Evolutionary conservation across 2,329 filamentous ascomycete species (phyloP).

Genomic region (Fonsecaea monophora): DNA sequence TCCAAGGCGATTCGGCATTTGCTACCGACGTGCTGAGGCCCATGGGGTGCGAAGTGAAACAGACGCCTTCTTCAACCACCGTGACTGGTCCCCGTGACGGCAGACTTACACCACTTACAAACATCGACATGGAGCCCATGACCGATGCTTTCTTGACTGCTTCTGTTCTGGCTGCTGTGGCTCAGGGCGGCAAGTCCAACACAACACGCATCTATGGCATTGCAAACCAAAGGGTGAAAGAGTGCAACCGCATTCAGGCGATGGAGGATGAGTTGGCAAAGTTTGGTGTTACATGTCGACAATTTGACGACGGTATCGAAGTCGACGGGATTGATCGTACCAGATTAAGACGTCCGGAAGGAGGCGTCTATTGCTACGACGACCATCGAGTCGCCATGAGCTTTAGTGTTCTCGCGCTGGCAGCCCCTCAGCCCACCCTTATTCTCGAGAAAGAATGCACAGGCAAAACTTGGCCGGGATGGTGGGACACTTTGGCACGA

Average conservation of each 20-base stretch:
- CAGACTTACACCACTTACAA: constrained; percentile 73
- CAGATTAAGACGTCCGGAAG: constrained; percentile 62
- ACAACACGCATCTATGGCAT: constrained; percentile 90
- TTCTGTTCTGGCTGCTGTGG: constrained; percentile 88
- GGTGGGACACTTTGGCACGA: constrained; percentile 89
- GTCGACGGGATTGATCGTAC: constrained; percentile 64
- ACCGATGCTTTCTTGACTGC: constrained; percentile 97
- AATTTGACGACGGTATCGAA: constrained; percentile 91
- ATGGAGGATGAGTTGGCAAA: constrained; percentile 96
- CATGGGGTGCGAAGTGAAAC: constrained; percentile 91
- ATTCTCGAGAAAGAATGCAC: constrained; percentile 91
- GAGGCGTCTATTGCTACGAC: constrained; percentile 88
- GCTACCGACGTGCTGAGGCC: constrained; percentile 86
- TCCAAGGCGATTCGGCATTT: constrained; percentile 95
- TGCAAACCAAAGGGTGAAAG: constrained; percentile 96
- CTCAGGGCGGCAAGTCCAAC: constrained; percentile 66
- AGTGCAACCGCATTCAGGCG: constrained; percentile 93
- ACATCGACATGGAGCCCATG: constrained; percentile 99
- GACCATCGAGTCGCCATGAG: constrained; percentile 99
- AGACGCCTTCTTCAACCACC: constrained; percentile 84
- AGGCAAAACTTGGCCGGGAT: constrained; percentile 97
- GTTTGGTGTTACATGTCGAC: constrained; percentile 83
- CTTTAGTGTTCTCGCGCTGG: constrained; percentile 84
- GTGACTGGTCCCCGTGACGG: constrained; percentile 86
- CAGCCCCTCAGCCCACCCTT: constrained; percentile 73